Conservation (phyloP, 164 flowering plant species). For the Vitis rotundifolia region DNA sequence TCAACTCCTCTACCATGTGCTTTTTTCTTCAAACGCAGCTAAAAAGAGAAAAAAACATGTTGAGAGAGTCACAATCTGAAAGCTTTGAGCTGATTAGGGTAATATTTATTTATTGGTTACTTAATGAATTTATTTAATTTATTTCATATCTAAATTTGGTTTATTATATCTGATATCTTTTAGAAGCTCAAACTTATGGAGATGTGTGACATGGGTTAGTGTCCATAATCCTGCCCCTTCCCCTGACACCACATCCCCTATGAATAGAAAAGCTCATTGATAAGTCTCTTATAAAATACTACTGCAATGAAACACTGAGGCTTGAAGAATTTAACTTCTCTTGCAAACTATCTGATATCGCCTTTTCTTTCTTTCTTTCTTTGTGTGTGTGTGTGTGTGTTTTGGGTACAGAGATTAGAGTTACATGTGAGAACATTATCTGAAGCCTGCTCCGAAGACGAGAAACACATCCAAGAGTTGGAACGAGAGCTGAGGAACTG, state of each 20-base stretch:
- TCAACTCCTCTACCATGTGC: not conserved
- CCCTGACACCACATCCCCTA: too few relatives aligned
- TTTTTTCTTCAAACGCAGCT: conserved; percentile 37
- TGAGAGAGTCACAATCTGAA: conserved; percentile 64
- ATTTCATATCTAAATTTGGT: not conserved
- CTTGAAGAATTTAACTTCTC: not conserved
- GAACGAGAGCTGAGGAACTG: conserved; percentile 73
- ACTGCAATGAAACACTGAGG: not conserved
- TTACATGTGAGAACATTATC: conserved; percentile 55
- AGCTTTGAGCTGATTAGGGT: conserved; percentile 63
- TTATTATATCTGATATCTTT: not conserved
- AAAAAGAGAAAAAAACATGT: conserved; percentile 58
- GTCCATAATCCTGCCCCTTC: too few relatives aligned
- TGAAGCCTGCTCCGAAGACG: conserved; percentile 57
- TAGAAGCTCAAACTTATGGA: too few relatives aligned
- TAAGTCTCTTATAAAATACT: too few relatives aligned
- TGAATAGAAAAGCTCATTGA: too few relatives aligned
- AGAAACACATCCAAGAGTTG: conserved; percentile 52
- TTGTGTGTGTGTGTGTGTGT: not conserved
- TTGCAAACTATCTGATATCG: not conserved
- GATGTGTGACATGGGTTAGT: too few relatives aligned
- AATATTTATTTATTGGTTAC: conserved; percentile 12
- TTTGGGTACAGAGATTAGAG: conserved; percentile 56
- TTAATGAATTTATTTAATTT: not conserved
- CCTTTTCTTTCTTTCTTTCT: too few relatives aligned